Conservation (phyloP, 352 stramenopile species). For the Phytophthora brassicae region DNA sequence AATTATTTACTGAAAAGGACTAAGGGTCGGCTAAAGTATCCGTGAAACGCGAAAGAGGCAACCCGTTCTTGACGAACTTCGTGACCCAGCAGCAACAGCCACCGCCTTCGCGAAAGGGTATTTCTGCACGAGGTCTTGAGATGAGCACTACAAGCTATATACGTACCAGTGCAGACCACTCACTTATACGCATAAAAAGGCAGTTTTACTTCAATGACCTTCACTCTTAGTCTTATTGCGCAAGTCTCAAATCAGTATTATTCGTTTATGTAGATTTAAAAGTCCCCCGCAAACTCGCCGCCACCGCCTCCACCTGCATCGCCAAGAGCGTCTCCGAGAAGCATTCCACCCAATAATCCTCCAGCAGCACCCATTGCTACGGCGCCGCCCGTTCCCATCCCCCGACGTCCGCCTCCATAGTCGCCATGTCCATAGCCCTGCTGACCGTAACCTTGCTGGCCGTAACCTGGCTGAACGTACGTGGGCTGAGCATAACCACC, state of each 20-base stretch:
- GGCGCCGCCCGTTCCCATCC: constrained; percentile 44
- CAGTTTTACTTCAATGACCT: too few relatives aligned
- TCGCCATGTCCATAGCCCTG: constrained; percentile 23
- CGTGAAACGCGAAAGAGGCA: not conserved
- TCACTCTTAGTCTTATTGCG: too few relatives aligned
- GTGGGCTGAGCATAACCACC: constrained; percentile 36
- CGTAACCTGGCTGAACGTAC: constrained; percentile 36
- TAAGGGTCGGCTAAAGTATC: too few relatives aligned
- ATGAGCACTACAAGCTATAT: too few relatives aligned
- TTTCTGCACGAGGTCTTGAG: too few relatives aligned
- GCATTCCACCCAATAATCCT: constrained; percentile 38
- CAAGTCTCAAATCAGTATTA: not conserved
- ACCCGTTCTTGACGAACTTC: too few relatives aligned
- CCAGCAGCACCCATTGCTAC: constrained; percentile 43
- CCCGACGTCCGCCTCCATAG: constrained; percentile 30
- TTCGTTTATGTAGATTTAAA: constrained; percentile 18
- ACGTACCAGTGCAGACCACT: too few relatives aligned
- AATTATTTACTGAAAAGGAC: too few relatives aligned
- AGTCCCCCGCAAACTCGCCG: constrained; percentile 39
- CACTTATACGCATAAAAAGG: too few relatives aligned
- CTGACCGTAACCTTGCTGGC: constrained; percentile 19
- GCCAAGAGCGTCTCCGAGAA: constrained; percentile 40
- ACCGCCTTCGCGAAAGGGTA: too few relatives aligned
- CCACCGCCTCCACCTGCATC: constrained; percentile 35
- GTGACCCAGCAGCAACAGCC: too few relatives aligned